Evolutionary conservation across 345 rosid genomes (phyloP).

Genomic region (Mangifera indica): DNA sequence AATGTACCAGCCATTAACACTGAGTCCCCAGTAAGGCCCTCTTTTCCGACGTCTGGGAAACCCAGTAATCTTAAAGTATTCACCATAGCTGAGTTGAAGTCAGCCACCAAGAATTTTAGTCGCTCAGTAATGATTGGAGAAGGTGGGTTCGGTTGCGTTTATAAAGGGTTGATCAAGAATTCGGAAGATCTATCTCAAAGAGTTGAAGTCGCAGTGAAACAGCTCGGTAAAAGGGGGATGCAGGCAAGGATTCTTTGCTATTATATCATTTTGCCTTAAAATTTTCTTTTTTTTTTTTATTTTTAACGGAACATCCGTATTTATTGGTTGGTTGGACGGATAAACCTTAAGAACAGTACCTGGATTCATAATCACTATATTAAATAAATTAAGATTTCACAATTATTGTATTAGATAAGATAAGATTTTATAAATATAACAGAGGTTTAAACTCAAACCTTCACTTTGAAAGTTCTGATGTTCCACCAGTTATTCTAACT

Average conservation of each 20-base stretch:
- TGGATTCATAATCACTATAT: too few species aligned
- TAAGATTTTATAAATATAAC: too few species aligned
- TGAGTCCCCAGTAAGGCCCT: conserved; percentile 55
- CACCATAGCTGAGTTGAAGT: conserved; percentile 70
- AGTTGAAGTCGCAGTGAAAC: conserved; percentile 84
- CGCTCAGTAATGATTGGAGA: conserved; percentile 83
- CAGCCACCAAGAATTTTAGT: conserved; percentile 85
- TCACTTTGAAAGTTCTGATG: too few species aligned
- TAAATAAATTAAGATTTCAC: too few species aligned
- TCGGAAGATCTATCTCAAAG: conserved; percentile 51
- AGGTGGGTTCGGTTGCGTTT: conserved; percentile 96
- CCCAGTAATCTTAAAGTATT: conserved; percentile 68
- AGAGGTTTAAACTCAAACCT: too few species aligned
- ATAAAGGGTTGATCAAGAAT: conserved; percentile 52
- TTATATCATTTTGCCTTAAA: neutral
- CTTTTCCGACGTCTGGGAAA: conserved; percentile 50
- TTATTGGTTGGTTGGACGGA: too few species aligned
- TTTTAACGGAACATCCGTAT: too few species aligned
- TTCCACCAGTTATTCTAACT: too few species aligned
- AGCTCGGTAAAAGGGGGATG: conserved; percentile 71
- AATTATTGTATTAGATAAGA: too few species aligned
- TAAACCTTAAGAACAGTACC: too few species aligned
- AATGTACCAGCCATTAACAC: conserved; percentile 53
- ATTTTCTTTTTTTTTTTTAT: neutral
- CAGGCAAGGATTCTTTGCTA: conserved; percentile 51